phyloP scores from a whole-genome alignment of 768 basidiomycete species.

The Nidularia pulvinata region DNA sequence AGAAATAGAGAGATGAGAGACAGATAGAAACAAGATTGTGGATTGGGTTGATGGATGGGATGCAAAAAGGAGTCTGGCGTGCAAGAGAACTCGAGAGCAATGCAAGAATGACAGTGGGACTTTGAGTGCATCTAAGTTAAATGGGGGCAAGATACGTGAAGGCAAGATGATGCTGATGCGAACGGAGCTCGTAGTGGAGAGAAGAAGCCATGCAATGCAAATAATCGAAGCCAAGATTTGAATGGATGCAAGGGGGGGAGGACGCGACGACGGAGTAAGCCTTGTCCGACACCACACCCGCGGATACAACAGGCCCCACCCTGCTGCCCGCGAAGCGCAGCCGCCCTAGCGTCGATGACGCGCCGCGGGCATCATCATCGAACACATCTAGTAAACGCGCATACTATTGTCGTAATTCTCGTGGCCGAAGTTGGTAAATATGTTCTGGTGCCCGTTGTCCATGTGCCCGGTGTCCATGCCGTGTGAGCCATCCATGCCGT shows the following conservation, averaged over 20 bases:
- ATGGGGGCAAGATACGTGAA: background rate
- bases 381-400: background rate
- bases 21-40: constrained; percentile 3
- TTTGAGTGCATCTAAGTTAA: constrained; percentile 3
- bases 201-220: constrained; percentile 8
- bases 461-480: background rate
- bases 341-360: background rate
- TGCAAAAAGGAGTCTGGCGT: background rate
- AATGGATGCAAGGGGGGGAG: background rate
- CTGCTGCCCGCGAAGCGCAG: background rate
- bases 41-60: background rate
- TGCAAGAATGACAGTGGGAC: constrained; percentile 2
- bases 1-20: background rate
- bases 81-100: background rate
- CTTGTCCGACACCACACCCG: background rate
- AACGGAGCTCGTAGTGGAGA: background rate
- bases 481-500: background rate
- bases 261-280: background rate
- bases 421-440: background rate
- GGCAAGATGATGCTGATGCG: background rate
- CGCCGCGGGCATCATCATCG: background rate
- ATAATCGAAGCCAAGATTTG: constrained; percentile 12
- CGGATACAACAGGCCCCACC: background rate
- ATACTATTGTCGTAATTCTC: background rate
- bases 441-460: background rate